Conservation (phyloP, 2,329 filamentous ascomycete genomes). For the Fusarium temperatum region DNA sequence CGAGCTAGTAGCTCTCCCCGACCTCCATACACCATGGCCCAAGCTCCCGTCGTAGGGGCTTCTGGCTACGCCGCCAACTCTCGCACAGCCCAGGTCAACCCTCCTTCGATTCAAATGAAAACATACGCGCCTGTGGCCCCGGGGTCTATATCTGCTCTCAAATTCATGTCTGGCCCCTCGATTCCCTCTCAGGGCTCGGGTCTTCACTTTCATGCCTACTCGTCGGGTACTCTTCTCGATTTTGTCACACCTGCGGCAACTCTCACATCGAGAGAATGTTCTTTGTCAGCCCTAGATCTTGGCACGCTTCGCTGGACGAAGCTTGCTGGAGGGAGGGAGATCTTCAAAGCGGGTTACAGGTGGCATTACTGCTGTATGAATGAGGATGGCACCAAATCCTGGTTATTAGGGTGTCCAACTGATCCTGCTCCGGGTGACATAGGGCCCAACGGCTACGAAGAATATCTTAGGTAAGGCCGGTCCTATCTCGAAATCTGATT, state of each 20-base stretch:
- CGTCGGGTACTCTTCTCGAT: slow-evolving; percentile 90
- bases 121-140: slow-evolving; percentile 85
- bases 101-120: slow-evolving; percentile 72
- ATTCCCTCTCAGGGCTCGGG: slow-evolving; percentile 90
- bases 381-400: slow-evolving; percentile 93
- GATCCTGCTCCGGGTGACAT: slow-evolving; percentile 73
- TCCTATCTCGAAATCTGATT: background rate
- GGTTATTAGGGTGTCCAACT: slow-evolving; percentile 91
- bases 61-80: slow-evolving; percentile 75
- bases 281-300: slow-evolving; percentile 87
- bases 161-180: slow-evolving; percentile 83
- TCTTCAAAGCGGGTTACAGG: slow-evolving; percentile 90
- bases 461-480: slow-evolving; percentile 74
- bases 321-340: slow-evolving; percentile 90
- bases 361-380: slow-evolving; percentile 99
- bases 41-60: slow-evolving; percentile 62
- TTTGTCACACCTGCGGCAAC: slow-evolving; percentile 93
- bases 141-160: slow-evolving; percentile 87
- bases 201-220: slow-evolving; percentile 95
- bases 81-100: slow-evolving; percentile 71
- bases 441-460: slow-evolving; percentile 78
- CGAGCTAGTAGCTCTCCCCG: slow-evolving; percentile 61
- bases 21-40: slow-evolving; percentile 59
- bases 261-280: slow-evolving; percentile 87
- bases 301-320: slow-evolving; percentile 92